phyloP scores from a whole-genome alignment of 495 filamentous ascomycete genomes.

The Oidiodendron maius region DNA sequence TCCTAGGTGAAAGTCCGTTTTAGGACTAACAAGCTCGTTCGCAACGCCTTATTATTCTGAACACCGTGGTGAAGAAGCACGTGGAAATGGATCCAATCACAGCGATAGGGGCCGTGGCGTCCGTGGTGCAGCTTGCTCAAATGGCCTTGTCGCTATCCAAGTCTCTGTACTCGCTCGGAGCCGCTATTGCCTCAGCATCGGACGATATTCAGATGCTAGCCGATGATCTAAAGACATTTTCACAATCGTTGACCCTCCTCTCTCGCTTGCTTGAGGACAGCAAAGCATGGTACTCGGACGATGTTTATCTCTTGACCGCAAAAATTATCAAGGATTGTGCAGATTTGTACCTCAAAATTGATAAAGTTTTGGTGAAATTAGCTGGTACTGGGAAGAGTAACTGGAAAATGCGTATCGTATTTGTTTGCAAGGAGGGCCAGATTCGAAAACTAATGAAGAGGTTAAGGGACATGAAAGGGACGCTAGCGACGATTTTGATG shows the following conservation, averaged over 20 bases:
- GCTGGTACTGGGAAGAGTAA: constrained; percentile 10
- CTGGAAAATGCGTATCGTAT: constrained; percentile 13
- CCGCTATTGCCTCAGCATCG: constrained; percentile 10
- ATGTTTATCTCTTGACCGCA: constrained; percentile 16
- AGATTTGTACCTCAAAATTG: constrained; percentile 18
- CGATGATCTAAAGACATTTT: constrained; percentile 13
- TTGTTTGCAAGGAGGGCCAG: constrained; percentile 15
- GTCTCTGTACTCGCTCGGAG: constrained; percentile 5
- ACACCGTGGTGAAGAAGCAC: too few relatives aligned
- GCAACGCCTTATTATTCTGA: too few relatives aligned
- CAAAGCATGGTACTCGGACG: constrained; percentile 17
- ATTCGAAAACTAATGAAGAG: constrained; percentile 13
- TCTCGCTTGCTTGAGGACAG: constrained; percentile 13
- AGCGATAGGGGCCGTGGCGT: constrained; percentile 11
- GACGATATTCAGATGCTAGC: constrained; percentile 14
- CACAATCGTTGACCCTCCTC: constrained; percentile 13
- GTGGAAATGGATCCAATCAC: constrained; percentile 14
- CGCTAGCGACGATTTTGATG: constrained; percentile 17
- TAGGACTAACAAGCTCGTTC: too few relatives aligned
- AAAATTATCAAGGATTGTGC: constrained; percentile 19
- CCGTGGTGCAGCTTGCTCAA: constrained; percentile 6
- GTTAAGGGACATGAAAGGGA: constrained; percentile 13
- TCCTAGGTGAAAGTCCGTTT: too few relatives aligned
- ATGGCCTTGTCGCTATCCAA: constrained; percentile 15
- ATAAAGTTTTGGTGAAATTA: constrained; percentile 14